Evolutionary conservation across 2,329 filamentous ascomycete genomes (phyloP), one percentile per base, ranked within the genome.

Genomic region (Paraphaeosphaeria minitans): DNA sequence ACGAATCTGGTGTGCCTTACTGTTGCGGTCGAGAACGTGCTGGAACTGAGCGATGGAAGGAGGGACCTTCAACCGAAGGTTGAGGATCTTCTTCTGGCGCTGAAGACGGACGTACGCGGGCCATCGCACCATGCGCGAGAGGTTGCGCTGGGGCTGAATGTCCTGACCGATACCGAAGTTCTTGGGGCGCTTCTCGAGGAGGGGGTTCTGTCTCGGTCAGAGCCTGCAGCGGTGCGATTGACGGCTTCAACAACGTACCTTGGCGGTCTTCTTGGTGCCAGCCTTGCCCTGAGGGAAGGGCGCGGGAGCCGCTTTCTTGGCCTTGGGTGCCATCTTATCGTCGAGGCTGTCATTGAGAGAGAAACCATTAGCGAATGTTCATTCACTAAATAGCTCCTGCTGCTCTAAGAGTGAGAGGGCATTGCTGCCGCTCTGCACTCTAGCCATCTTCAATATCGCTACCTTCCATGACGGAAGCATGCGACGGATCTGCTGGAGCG

Each of bases 261-360:
- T 99, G 76, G 92, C 87, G 72, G 87, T 86, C 91, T 98, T 99
- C 91, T 97, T 97, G 77, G 85, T 55, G 39, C 57, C 85, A 84
- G 93, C 92, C 89, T 96, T 97, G 78, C 89, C 65, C 67, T 72
- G 69, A 58, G 71, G 71, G 69, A 73, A 73, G 59, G 95, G 95
- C 84, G 95, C 93, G 81, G 95, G 86, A 77, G 95, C 95, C 84
- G 92, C 89, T 88, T 97, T 98, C 91, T 97, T 98, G 87, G 93
- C 93, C 86, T 98, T 99, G 81, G 94, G 77, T 69, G 75, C 68
- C 75, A 77, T 77, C 62, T 69, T 73, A 62, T 69, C 66, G 91
- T 73, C 65, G 91, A 90, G 95, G 92, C 95, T 98, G 86, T 98
- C 93, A 98, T 98, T 95, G 94, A 98, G 94, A 92, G 93, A 95